phyloP scores from a whole-genome alignment of 768 basidiomycete species.

The Pisolithus marmoratus region DNA sequence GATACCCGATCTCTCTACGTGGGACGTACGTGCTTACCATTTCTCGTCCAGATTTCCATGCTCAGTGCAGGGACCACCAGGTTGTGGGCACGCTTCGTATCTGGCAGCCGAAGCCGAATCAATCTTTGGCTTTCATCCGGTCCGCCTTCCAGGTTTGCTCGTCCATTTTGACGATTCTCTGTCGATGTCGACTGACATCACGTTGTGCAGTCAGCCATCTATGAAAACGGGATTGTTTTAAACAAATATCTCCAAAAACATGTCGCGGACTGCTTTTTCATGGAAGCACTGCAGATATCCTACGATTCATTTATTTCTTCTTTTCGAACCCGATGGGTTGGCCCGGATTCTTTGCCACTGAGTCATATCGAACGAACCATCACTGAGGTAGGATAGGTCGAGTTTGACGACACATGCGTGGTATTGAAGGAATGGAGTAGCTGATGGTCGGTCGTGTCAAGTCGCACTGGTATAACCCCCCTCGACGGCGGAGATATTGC shows the following conservation, averaged over 20 bases:
- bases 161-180: background rate
- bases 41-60: background rate
- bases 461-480: conserved; percentile 63
- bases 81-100: conserved; percentile 45
- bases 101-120: conserved; percentile 39
- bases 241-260: conserved; percentile 46
- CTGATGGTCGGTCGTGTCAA: conserved; percentile 52
- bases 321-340: conserved; percentile 35
- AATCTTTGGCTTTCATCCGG: conserved; percentile 51
- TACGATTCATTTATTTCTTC: conserved; percentile 42
- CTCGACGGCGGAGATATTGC: conserved; percentile 59
- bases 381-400: conserved; percentile 24
- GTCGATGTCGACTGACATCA: conserved; percentile 1
- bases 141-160: conserved; percentile 51
- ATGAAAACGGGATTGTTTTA: conserved; percentile 49
- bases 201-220: conserved; percentile 47
- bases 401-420: background rate
- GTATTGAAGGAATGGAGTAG: conserved; percentile 29
- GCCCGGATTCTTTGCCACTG: conserved; percentile 32
- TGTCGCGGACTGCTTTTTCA: conserved; percentile 59
- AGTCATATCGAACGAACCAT: conserved; percentile 35
- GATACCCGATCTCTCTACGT: conserved; percentile 43
- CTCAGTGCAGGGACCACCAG: conserved; percentile 20
- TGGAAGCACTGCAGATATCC: conserved; percentile 53
- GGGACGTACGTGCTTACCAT: conserved; percentile 46